Percentiles rank a stretch among this genome's conserved stretches.
Conservation (phyloP, 2,329 filamentous ascomycete species). For the Mollisia scopiformis region DNA sequence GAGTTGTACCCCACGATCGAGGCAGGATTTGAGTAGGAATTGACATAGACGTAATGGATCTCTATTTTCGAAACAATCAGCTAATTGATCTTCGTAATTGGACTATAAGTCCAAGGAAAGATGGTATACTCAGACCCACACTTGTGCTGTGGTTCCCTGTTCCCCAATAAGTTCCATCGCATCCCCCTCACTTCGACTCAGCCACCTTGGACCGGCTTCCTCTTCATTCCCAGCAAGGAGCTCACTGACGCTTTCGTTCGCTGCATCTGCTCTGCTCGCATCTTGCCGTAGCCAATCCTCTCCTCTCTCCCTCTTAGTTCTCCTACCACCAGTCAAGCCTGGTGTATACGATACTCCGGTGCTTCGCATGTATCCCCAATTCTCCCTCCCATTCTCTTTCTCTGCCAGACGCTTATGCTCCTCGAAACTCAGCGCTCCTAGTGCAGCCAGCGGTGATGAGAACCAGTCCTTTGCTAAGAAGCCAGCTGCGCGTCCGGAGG, state of each 20-base stretch:
- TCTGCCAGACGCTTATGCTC: constrained; percentile 52
- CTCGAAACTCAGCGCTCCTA: constrained; percentile 55
- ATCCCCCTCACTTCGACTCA: constrained; percentile 57
- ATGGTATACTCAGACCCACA: constrained; percentile 49
- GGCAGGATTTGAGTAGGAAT: constrained; percentile 63
- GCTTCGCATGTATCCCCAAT: constrained; percentile 62
- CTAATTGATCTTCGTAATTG: not conserved
- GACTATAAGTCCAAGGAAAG: not conserved
- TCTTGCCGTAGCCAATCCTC: constrained; percentile 71
- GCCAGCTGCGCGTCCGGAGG: constrained; percentile 74
- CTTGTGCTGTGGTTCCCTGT: constrained; percentile 63
- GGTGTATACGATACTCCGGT: constrained; percentile 57
- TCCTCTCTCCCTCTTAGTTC: constrained; percentile 49
- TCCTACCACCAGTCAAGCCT: constrained; percentile 28
- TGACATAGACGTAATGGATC: constrained; percentile 69
- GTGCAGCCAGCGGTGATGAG: constrained; percentile 30
- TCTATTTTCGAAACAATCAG: constrained; percentile 41
- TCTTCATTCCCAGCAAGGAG: constrained; percentile 8
- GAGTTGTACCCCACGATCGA: constrained; percentile 63
- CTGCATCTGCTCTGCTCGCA: constrained; percentile 61
- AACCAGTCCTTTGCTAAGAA: constrained; percentile 80
- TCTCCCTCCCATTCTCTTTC: constrained; percentile 21
- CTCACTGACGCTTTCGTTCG: constrained; percentile 39
- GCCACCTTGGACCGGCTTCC: constrained; percentile 55
- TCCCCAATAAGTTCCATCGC: constrained; percentile 63